Conservation (phyloP, 2,329 filamentous ascomycete genomes). For the Chaetomiaceae sp. region DNA sequence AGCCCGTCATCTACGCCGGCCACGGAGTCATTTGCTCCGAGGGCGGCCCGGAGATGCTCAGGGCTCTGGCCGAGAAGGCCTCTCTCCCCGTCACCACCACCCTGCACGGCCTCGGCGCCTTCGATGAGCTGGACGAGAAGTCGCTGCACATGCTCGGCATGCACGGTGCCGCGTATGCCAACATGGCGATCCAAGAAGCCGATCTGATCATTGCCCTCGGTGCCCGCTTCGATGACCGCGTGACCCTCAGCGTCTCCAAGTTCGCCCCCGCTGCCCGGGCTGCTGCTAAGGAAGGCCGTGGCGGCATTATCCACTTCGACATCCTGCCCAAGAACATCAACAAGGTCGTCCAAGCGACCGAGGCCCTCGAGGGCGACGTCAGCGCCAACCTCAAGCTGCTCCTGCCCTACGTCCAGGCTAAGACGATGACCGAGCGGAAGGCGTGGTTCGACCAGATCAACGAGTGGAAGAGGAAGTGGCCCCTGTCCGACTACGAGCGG, state of each 20-base stretch:
- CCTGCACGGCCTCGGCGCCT: constrained; percentile 86
- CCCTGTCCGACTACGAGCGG: constrained; percentile 74
- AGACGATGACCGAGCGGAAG: constrained; percentile 60
- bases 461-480: constrained; percentile 88
- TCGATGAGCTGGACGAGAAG: constrained; percentile 90
- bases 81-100: constrained; percentile 94
- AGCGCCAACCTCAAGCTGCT: constrained; percentile 71
- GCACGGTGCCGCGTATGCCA: constrained; percentile 96
- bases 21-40: constrained; percentile 79
- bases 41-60: constrained; percentile 74
- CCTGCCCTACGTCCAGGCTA: constrained; percentile 64
- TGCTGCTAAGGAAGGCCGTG: constrained; percentile 77
- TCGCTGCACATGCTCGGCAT: constrained; percentile 97
- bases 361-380: constrained; percentile 92
- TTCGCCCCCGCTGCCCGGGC: constrained; percentile 86
- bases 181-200: constrained; percentile 96
- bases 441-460: constrained; percentile 90
- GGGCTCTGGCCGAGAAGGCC: constrained; percentile 82
- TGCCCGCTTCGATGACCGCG: constrained; percentile 92
- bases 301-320: constrained; percentile 96
- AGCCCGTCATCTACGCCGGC: constrained; percentile 92
- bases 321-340: constrained; percentile 99
- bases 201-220: constrained; percentile 95
- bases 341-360: constrained; percentile 95
- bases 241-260: constrained; percentile 74